Evolutionary conservation across 2,329 filamentous ascomycete genomes (phyloP), one percentile per base, ranked within the genome.

Genomic region (Penicillium corylophilum): DNA sequence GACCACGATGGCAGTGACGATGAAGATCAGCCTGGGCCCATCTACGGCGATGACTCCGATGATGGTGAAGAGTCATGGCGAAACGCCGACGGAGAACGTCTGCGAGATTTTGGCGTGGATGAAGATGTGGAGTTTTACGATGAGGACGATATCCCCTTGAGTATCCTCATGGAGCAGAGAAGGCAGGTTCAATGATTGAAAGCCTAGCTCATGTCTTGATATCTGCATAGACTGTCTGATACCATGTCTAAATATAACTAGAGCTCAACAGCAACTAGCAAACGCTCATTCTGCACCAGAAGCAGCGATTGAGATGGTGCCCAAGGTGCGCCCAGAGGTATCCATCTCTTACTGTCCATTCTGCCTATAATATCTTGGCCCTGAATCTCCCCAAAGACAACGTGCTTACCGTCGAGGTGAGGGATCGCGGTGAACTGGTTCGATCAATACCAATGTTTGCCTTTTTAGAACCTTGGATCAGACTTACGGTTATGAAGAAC

Each of bases 111-210:
- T 63, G 84, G 84, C 0, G 81, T 87, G 3, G 84, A 86, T 61
- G 83, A 86, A 64, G 81, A 84, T 26, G 76, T 77, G 1, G 83
- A 86, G 55, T 85, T 85, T 51, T 85, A 83, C 59, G 83, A 85
- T 56, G 79, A 82, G 50, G 83, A 86, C 54, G 78, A 85, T 60
- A 64, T 85, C 13, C 83, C 84, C 2, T 65, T 87, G 44, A 77
- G 76, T 5, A 73, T 83, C 53, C 64, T 86, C 12, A 70, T 85
- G 48, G 66, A 70, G 46, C 68, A 72, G 41, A 31, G 49, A n/a
- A 48, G 33, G 8, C 29, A 44, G 26, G 15, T 20, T 12, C 24
- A 43, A 7, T 49, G 22, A 46, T 23, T 23, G 6, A 4, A 9
- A 6, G 5, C 9, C 16, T 38, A 18, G 16, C 6, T 13, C 18